These are phyloP conservation scores for Leucocoprinus sp. DNA, from an alignment of 768 basidiomycete species.

Conservation along the genomic window DNA sequence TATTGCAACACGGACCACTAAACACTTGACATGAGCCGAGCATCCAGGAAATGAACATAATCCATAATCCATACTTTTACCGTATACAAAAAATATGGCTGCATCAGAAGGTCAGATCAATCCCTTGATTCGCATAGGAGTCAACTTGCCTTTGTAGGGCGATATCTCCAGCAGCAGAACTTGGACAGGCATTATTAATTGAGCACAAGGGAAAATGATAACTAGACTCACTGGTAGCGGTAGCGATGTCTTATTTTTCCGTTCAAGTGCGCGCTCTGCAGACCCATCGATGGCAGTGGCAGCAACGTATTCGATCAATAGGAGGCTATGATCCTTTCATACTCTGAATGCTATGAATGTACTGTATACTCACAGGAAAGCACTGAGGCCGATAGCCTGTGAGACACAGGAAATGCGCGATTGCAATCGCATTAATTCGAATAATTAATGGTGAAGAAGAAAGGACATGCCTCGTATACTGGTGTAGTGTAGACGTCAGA, in stretches of 20 bases:
- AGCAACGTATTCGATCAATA: slow-evolving; percentile 82
- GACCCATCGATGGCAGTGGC: slow-evolving; percentile 53
- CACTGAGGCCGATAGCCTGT: slow-evolving; percentile 75
- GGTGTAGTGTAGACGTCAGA: slow-evolving; percentile 11
- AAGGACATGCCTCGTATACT: slow-evolving; percentile 59
- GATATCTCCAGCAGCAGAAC: slow-evolving; percentile 78
- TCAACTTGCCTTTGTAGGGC: slow-evolving; percentile 63
- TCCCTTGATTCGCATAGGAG: neutral
- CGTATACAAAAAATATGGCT: slow-evolving; percentile 87
- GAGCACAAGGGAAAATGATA: too few species aligned
- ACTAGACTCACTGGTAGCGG: slow-evolving; percentile 47
- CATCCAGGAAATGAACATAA: neutral
- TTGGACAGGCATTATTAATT: slow-evolving; percentile 18
- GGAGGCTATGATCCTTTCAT: slow-evolving; percentile 40
- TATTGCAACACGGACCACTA: slow-evolving; percentile 90
- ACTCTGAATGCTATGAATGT: neutral
- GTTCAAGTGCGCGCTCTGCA: slow-evolving; percentile 57
- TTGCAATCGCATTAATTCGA: neutral
- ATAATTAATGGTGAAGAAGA: neutral
- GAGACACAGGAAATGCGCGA: neutral
- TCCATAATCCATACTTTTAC: slow-evolving; percentile 50
- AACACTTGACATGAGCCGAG: neutral
- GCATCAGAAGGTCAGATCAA: slow-evolving; percentile 2
- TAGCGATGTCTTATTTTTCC: slow-evolving; percentile 71
- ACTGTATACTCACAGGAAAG: slow-evolving; percentile 60